Percentiles rank a stretch among this genome's conserved stretches.
These are phyloP conservation scores for Porpolomopsis calyptriformis DNA, from an alignment of 768 basidiomycete species.

Conservation along the genomic window DNA sequence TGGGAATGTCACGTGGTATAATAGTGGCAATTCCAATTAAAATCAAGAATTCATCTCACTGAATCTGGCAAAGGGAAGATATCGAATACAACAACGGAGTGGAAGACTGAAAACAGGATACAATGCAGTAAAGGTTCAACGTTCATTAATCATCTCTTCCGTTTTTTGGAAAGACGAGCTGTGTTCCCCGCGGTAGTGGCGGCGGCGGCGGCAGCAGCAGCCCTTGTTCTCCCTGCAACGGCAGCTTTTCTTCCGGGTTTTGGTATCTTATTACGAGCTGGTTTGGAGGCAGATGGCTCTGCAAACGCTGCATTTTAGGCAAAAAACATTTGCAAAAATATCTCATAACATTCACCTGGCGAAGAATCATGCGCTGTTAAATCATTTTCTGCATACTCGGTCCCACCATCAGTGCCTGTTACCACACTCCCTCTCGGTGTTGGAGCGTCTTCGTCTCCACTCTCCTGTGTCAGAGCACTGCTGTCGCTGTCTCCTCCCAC, in stretches of 20 bases:
- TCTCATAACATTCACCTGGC: conserved; percentile 32
- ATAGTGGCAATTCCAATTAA: not conserved
- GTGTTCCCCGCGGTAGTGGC: conserved; percentile 15
- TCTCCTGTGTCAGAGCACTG: conserved; percentile 75
- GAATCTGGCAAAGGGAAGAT: not conserved
- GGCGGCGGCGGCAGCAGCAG: conserved; percentile 19
- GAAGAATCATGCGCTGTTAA: conserved; percentile 49
- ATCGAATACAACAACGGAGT: not conserved
- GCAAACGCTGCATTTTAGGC: conserved; percentile 14
- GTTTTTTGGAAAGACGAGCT: conserved; percentile 29
- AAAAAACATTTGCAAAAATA: conserved; percentile 3
- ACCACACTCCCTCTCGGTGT: conserved; percentile 57
- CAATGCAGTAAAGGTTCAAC: too few species aligned
- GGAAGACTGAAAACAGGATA: too few species aligned
- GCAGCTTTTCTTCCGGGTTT: conserved; percentile 22
- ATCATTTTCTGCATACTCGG: conserved; percentile 59
- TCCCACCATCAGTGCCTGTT: conserved; percentile 62
- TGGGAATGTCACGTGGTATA: not conserved
- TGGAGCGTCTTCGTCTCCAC: conserved; percentile 56
- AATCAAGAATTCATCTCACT: not conserved
- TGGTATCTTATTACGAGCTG: conserved; percentile 23
- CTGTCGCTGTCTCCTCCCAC: conserved; percentile 77
- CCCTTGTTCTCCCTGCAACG: conserved; percentile 20
- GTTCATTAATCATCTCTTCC: conserved; percentile 38
- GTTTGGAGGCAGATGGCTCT: conserved; percentile 29